Evolutionary conservation across 1,139 yeast genomes (phyloP), one percentile per base, ranked within the genome.

Genomic region (Sugiyamaella neomexicana): DNA sequence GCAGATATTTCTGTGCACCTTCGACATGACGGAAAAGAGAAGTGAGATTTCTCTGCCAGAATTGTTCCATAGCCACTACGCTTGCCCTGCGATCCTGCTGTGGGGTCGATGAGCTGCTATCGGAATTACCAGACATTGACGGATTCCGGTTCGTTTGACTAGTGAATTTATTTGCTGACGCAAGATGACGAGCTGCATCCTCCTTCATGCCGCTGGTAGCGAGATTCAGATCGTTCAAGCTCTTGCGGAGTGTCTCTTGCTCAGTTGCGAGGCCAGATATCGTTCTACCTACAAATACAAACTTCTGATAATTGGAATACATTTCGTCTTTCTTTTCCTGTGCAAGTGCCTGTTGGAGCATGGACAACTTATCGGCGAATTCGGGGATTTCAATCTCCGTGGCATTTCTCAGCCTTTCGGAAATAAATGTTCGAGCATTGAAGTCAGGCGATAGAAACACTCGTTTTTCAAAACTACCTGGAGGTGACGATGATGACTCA

Each of bases 1-100:
- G 88, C 48, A 91, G 75, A 60, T 80, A 82, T 66, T 88, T 89
- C 60, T 89, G 91, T 0, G 96, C 91, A 5, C 97, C 96, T 61
- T 91, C 97, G 9, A 91, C 96, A 59, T 86, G 89, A 62, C 84
- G 83, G 70, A 86, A 90, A 46, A 91, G 72, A 6, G 83, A 80
- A 54, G 80, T 82, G 65, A 91, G 75, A 64, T 89, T 91, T 51
- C 76, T 79, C 27, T 85, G 87, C 97, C 96, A 89, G 77, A 86
- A 80, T 65, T 81, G 84, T 67, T 87, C 95, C 58, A 89, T 75
- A 50, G 88, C 82, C 55, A 86, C 65, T 52, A 90, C 82, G 53
- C 91, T 84, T 50, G 87, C 81, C 47, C 95, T 72, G 12, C 49
- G 41, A 25, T 45, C 49, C 13, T 45, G 39, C n/a, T 38, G 41